phyloP scores from a whole-genome alignment of 139 green algal species.

The Closterium sp. region DNA sequence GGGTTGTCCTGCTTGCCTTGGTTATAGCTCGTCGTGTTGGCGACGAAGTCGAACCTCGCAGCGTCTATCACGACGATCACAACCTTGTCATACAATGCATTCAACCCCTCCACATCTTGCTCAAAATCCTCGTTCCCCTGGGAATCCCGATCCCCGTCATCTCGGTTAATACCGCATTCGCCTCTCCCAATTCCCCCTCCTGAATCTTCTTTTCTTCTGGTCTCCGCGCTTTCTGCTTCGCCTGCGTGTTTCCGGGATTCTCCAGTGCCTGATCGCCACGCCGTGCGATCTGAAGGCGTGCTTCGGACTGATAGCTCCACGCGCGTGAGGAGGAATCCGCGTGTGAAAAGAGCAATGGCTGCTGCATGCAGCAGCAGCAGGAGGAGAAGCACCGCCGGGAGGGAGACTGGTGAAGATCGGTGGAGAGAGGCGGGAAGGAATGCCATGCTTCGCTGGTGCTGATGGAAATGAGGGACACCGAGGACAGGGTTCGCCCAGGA shows the following conservation, averaged over 20 bases:
- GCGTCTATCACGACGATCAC: slow-evolving; percentile 26
- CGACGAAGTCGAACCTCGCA: neutral
- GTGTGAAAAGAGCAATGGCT: slow-evolving; percentile 62
- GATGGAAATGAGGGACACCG: neutral
- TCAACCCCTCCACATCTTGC: neutral
- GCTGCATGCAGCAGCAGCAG: neutral
- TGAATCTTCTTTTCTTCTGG: neutral
- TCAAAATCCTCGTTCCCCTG: neutral
- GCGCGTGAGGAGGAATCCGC: slow-evolving; percentile 79
- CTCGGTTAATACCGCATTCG: neutral
- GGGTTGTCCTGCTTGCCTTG: neutral
- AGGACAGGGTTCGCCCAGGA: neutral
- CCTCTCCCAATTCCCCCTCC: neutral
- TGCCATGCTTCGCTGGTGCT: neutral
- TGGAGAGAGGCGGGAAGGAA: neutral
- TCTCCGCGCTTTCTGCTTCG: neutral
- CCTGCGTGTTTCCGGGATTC: neutral
- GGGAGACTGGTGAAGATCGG: neutral
- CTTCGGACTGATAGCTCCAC: slow-evolving; percentile 64
- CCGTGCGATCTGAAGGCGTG: neutral
- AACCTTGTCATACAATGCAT: slow-evolving; percentile 3
- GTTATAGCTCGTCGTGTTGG: neutral
- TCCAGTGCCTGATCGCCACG: neutral
- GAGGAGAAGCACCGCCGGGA: neutral
- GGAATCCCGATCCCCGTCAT: neutral